Conservation (phyloP, 2,329 filamentous ascomycete species). For the Fusarium sp. region DNA sequence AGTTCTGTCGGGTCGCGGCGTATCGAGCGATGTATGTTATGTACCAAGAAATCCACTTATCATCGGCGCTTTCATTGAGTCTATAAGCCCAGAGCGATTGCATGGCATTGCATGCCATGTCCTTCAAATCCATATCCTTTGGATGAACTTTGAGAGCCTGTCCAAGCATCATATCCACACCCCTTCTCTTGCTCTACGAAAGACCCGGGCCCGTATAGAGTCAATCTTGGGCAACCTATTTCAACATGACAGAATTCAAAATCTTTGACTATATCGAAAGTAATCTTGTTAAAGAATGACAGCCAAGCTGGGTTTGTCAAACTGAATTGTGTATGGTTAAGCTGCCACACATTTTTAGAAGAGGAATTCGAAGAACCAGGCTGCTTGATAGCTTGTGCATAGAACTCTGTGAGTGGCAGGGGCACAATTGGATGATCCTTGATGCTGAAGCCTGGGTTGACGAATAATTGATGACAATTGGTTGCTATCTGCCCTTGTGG, state of each 20-base stretch:
- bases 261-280: background rate
- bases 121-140: no score
- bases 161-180: background rate
- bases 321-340: conserved; percentile 24
- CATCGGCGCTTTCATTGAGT: background rate
- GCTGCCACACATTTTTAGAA: conserved; percentile 19
- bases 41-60: background rate
- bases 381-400: conserved; percentile 16
- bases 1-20: background rate
- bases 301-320: conserved; percentile 25
- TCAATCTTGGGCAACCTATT: no score
- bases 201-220: no score
- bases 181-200: no score
- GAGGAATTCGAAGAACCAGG: background rate
- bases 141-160: background rate
- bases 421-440: conserved; percentile 4
- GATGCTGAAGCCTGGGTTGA: conserved; percentile 27
- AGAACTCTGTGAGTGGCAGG: conserved; percentile 17
- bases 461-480: conserved; percentile 12
- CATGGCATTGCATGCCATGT: no score
- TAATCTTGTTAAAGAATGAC: conserved; percentile 1
- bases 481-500: conserved; percentile 9
- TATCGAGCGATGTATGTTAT: background rate
- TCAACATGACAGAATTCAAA: background rate
- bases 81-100: no score